A percentile compares a stretch with the other conserved stretches of the same genome.
Conservation (phyloP, 225 moss, liverwort and hornwort species). For the Takakia lepidozioides region DNA sequence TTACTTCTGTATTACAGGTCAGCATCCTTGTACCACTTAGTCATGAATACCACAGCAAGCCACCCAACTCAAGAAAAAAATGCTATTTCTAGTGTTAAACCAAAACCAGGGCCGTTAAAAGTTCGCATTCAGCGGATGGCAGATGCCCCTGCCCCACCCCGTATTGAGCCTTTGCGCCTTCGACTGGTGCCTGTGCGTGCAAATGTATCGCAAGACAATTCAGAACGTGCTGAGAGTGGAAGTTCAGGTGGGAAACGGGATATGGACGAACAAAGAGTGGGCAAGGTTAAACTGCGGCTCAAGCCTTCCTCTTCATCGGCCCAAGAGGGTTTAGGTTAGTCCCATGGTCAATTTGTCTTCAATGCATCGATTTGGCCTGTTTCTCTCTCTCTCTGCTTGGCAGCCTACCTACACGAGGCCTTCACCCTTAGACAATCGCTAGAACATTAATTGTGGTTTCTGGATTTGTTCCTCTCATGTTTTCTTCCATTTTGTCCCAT, state of each 20-base stretch:
- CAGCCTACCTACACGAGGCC: too few relatives aligned
- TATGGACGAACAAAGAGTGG: slow-evolving; percentile 38
- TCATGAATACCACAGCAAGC: slow-evolving; percentile 29
- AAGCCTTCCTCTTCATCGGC: slow-evolving; percentile 46
- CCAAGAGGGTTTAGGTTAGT: slow-evolving; percentile 36
- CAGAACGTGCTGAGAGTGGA: slow-evolving; percentile 53
- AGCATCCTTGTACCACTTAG: slow-evolving; percentile 69
- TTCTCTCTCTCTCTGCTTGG: too few relatives aligned
- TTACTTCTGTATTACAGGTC: slow-evolving; percentile 51
- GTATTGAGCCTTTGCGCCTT: slow-evolving; percentile 17
- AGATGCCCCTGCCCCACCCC: slow-evolving; percentile 14
- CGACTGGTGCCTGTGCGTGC: slow-evolving; percentile 10
- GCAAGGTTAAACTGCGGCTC: slow-evolving; percentile 52
- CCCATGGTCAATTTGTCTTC: neutral
- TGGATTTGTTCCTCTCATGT: too few relatives aligned
- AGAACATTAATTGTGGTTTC: too few relatives aligned
- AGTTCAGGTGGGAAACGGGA: slow-evolving; percentile 56
- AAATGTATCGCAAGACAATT: slow-evolving; percentile 47
- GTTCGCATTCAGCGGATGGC: slow-evolving; percentile 44
- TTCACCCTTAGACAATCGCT: too few relatives aligned
- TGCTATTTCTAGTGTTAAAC: slow-evolving; percentile 16
- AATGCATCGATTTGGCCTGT: too few relatives aligned
- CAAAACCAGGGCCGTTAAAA: slow-evolving; percentile 41
- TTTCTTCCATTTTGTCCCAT: too few relatives aligned
- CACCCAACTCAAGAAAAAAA: slow-evolving; percentile 43